These are phyloP conservation scores for Aquilaria malaccensis DNA, from an alignment of 345 rosid species.

Conservation along the genomic window DNA sequence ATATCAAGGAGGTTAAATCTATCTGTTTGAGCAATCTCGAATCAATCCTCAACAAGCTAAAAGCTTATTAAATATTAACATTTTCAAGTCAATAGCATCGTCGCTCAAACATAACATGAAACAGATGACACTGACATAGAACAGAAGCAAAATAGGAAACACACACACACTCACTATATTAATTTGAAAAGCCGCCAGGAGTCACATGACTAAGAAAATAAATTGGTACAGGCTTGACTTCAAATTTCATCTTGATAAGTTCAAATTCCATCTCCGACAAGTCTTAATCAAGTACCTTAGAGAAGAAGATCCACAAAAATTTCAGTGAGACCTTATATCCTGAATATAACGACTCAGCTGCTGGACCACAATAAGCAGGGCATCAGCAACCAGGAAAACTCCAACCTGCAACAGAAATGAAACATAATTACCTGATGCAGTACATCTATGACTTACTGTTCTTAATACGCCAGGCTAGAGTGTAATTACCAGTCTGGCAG, in stretches of 20 bases:
- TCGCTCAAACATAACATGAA: too few relatives aligned
- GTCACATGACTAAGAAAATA: too few relatives aligned
- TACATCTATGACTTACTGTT: neutral
- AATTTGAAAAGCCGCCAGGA: too few relatives aligned
- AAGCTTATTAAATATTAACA: too few relatives aligned
- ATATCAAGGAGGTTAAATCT: too few relatives aligned
- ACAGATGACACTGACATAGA: too few relatives aligned
- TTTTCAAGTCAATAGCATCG: too few relatives aligned
- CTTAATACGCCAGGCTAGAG: neutral
- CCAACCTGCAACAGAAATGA: constrained; percentile 44
- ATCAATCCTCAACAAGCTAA: too few relatives aligned
- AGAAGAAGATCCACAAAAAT: constrained; percentile 8
- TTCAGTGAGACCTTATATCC: constrained; percentile 59
- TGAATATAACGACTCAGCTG: constrained; percentile 65
- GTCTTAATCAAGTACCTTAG: constrained; percentile 8
- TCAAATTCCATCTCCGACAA: constrained; percentile 7
- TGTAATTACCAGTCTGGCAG: constrained; percentile 67
- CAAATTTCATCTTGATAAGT: constrained; percentile 6
- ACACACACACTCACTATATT: too few relatives aligned
- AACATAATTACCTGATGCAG: constrained; percentile 2
- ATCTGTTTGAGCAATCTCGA: too few relatives aligned
- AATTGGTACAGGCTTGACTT: neutral
- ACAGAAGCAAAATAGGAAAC: too few relatives aligned
- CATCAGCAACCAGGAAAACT: constrained; percentile 64
- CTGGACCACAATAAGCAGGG: constrained; percentile 69